These are phyloP conservation scores for Suillus discolor DNA, from an alignment of 768 basidiomycete genomes.

Conservation along the genomic window DNA sequence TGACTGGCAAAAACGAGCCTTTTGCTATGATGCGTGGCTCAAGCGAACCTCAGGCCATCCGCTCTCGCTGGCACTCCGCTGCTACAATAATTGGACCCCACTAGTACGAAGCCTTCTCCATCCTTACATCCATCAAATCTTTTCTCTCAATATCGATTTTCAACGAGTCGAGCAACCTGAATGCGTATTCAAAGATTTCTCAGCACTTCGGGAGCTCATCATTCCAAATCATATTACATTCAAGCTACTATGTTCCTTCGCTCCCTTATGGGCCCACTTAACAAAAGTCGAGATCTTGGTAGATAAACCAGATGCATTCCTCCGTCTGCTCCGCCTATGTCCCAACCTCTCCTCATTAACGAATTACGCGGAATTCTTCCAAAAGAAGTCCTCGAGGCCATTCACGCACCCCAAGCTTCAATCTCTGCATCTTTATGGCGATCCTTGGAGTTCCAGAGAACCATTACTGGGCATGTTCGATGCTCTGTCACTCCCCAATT, in stretches of 20 bases:
- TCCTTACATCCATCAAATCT: not conserved
- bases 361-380: not conserved
- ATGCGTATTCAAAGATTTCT: slow-evolving; percentile 11
- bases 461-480: not conserved
- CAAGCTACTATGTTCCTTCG: slow-evolving; percentile 1
- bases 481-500: slow-evolving; percentile 18
- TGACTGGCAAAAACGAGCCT: not conserved
- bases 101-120: not conserved
- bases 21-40: not conserved
- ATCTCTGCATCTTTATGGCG: slow-evolving; percentile 1
- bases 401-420: slow-evolving; percentile 19
- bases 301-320: not conserved
- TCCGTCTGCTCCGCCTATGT: slow-evolving; percentile 4
- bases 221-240: not conserved
- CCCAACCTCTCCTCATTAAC: not conserved
- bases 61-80: not conserved
- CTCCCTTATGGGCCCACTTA: slow-evolving; percentile 22
- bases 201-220: slow-evolving; percentile 17
- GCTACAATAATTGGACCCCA: too few relatives aligned
- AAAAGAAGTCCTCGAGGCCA: not conserved
- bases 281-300: slow-evolving; percentile 10
- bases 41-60: not conserved
- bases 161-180: too few relatives aligned
- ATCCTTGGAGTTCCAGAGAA: too few relatives aligned
- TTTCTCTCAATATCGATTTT: too few relatives aligned